Conservation (phyloP, 2,329 filamentous ascomycete genomes). For the Aureobasidium sp. region DNA sequence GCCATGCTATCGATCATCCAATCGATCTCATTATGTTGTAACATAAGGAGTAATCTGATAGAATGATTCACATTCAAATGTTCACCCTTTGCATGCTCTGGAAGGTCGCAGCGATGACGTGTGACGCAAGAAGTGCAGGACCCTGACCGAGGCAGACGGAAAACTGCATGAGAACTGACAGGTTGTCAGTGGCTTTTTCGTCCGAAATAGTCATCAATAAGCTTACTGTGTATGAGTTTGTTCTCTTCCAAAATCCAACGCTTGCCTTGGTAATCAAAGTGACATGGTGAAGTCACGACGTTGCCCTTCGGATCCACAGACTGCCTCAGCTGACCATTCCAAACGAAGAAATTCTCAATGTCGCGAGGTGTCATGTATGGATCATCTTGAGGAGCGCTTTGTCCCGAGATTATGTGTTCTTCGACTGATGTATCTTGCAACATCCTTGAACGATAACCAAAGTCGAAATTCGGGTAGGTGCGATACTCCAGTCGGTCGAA, state of each 20-base stretch:
- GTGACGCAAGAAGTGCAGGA: not conserved
- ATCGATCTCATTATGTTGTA: not conserved
- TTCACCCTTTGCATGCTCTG: slow-evolving; percentile 10
- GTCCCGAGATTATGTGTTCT: not conserved
- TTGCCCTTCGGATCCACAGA: not conserved
- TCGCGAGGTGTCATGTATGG: slow-evolving; percentile 7
- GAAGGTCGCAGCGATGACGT: not conserved
- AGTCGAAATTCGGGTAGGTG: not conserved
- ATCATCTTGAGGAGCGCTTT: not conserved
- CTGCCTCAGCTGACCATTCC: not conserved
- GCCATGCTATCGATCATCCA: not conserved
- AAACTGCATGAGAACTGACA: not conserved
- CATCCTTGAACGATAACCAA: not conserved
- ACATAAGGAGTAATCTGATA: not conserved
- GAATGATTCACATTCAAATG: not conserved
- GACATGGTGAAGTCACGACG: not conserved
- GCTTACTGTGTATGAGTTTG: not conserved
- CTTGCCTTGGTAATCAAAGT: slow-evolving; percentile 4
- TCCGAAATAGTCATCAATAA: not conserved
- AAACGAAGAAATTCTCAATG: slow-evolving; percentile 3
- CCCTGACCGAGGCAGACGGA: slow-evolving; percentile 4
- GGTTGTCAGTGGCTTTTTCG: not conserved
- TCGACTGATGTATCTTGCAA: not conserved
- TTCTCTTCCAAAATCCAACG: slow-evolving; percentile 9
- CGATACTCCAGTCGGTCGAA: not conserved